phyloP scores from a whole-genome alignment of 305 asterid species.

The Petunia hybrid region DNA sequence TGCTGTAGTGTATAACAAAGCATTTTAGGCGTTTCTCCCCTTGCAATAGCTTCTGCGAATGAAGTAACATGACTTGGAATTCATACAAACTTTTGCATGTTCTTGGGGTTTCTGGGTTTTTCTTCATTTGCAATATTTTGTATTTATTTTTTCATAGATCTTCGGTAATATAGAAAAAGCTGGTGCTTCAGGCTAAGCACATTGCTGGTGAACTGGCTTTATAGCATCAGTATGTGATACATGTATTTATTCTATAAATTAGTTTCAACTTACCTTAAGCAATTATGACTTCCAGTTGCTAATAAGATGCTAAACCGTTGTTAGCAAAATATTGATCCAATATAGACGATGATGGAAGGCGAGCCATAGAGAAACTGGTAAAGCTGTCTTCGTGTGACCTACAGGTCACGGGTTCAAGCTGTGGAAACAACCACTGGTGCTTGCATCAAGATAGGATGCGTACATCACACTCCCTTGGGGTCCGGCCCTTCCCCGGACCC shows the following conservation, averaged over 20 bases:
- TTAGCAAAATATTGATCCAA: background rate
- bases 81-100: background rate
- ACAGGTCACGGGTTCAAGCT: too few species aligned
- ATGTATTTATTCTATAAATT: background rate
- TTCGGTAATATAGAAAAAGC: slow-evolving; percentile 22
- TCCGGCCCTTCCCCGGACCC: too few species aligned
- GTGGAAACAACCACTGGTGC: too few species aligned
- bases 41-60: background rate
- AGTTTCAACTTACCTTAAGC: too few species aligned
- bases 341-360: too few species aligned
- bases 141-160: background rate
- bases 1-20: slow-evolving; percentile 14
- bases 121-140: slow-evolving; percentile 15
- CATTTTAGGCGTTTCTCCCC: background rate
- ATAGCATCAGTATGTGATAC: background rate
- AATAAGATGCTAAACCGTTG: background rate
- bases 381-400: too few species aligned
- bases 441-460: too few species aligned
- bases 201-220: background rate
- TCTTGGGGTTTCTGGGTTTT: background rate
- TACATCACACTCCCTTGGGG: too few species aligned
- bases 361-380: too few species aligned
- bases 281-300: too few species aligned
- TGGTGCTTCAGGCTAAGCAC: slow-evolving; percentile 7
- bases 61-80: background rate